These are phyloP conservation scores for Ilex paraguariensis DNA, from an alignment of 305 asterid genomes.

Conservation along the genomic window DNA sequence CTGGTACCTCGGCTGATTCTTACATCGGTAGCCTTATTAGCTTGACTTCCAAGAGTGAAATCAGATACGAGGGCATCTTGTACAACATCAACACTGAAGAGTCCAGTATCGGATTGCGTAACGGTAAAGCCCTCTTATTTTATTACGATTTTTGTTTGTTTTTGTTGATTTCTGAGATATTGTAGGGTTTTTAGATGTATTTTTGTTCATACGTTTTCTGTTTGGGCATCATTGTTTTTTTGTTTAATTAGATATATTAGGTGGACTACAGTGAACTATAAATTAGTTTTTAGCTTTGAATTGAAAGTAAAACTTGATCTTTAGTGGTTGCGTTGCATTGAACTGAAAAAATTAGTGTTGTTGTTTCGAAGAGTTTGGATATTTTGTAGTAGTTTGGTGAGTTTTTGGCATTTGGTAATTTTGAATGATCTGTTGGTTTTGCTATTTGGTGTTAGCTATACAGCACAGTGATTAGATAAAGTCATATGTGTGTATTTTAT, in stretches of 20 bases:
- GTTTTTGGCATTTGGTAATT: too few relatives aligned
- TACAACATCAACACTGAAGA: slow-evolving; percentile 94
- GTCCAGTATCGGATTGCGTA: slow-evolving; percentile 93
- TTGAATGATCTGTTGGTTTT: too few relatives aligned
- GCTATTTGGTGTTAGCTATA: too few relatives aligned
- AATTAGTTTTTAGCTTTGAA: background rate
- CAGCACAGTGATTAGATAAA: too few relatives aligned
- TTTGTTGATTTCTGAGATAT: background rate
- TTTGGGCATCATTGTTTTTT: background rate
- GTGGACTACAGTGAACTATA: background rate
- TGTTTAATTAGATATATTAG: background rate
- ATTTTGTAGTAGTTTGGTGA: too few relatives aligned
- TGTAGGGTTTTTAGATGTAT: background rate
- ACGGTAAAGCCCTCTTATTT: slow-evolving; percentile 37
- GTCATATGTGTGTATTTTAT: too few relatives aligned
- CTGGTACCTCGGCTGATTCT: slow-evolving; percentile 79
- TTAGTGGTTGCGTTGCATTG: too few relatives aligned
- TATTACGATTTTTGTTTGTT: slow-evolving; percentile 1
- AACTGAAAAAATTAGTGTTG: too few relatives aligned
- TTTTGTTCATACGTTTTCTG: background rate
- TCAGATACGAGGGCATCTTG: slow-evolving; percentile 87
- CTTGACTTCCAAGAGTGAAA: slow-evolving; percentile 96
- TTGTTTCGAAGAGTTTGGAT: too few relatives aligned
- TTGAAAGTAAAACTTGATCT: too few relatives aligned
- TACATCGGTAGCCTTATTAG: slow-evolving; percentile 92